phyloP scores from a whole-genome alignment of 2,329 filamentous ascomycete genomes.

The Chaetomiaceae sp. region DNA sequence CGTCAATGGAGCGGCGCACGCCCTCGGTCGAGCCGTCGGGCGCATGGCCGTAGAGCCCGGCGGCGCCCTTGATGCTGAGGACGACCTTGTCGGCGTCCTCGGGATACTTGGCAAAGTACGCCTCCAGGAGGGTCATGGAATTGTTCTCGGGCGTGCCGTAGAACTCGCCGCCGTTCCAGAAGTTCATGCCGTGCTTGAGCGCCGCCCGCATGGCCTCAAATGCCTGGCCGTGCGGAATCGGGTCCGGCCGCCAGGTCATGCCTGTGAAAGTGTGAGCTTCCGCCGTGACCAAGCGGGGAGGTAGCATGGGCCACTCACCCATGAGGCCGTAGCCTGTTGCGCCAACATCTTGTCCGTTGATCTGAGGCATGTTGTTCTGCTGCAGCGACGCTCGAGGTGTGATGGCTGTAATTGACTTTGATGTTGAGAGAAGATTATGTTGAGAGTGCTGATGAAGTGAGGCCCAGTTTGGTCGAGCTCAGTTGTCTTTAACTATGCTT shows the following conservation, averaged over 20 bases:
- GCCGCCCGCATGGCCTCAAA: conserved; percentile 52
- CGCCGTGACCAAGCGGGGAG: background rate
- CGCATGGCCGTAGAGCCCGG: conserved; percentile 40
- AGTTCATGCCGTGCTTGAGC: conserved; percentile 37
- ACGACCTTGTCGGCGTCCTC: conserved; percentile 56
- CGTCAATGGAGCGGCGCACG: conserved; percentile 53
- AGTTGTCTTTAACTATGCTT: too few relatives aligned
- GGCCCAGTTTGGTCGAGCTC: too few relatives aligned
- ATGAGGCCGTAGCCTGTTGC: conserved; percentile 29
- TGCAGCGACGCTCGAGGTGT: background rate
- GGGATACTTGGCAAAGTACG: conserved; percentile 57
- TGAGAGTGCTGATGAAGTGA: background rate
- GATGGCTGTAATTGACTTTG: background rate
- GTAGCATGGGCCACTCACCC: conserved; percentile 19
- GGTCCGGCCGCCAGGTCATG: conserved; percentile 38
- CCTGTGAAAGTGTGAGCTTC: conserved; percentile 26
- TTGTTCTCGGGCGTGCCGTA: conserved; percentile 55
- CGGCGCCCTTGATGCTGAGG: conserved; percentile 48
- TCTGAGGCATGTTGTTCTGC: conserved; percentile 24
- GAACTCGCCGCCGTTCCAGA: conserved; percentile 44
- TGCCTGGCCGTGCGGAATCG: conserved; percentile 40
- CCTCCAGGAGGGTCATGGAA: conserved; percentile 50
- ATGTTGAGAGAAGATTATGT: background rate
- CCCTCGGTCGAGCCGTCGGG: conserved; percentile 48
- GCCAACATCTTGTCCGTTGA: conserved; percentile 27